Percentiles rank a stretch among this genome's conserved stretches.
phyloP scores from a whole-genome alignment of 805 yeast species.

The Lachancea waltii region DNA sequence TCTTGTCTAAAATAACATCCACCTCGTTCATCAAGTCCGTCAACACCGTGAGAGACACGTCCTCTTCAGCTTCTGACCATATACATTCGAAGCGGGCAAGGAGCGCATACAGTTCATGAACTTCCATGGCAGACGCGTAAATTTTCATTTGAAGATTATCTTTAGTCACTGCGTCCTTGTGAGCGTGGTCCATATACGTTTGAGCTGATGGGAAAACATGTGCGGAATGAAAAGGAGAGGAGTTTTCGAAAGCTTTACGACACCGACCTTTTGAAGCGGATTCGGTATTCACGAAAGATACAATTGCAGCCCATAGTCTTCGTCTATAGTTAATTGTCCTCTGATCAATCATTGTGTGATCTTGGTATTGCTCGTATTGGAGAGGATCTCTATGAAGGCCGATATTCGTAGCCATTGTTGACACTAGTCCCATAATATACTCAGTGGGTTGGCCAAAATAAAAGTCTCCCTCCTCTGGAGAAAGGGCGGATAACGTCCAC shows the following conservation, averaged over 20 bases:
- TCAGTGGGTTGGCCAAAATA: conserved; percentile 32
- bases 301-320: conserved; percentile 26
- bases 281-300: conserved; percentile 23
- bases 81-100: too few species aligned
- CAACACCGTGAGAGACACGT: too few species aligned
- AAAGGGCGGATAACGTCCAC: conserved; percentile 30
- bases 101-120: too few species aligned
- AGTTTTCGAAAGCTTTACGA: conserved; percentile 11
- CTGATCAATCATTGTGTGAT: conserved; percentile 15
- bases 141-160: conserved; percentile 12
- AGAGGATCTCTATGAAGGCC: conserved; percentile 31
- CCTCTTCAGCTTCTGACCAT: too few species aligned
- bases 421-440: conserved; percentile 26
- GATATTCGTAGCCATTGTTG: conserved; percentile 28
- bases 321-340: conserved; percentile 27
- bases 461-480: conserved; percentile 33
- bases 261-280: conserved; percentile 30
- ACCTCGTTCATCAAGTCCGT: too few species aligned
- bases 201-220: not conserved
- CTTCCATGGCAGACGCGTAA: conserved; percentile 22
- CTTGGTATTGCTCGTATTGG: conserved; percentile 24
- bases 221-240: not conserved
- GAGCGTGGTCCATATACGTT: conserved; percentile 1
- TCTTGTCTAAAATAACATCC: too few species aligned
- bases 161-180: conserved; percentile 3